These are phyloP conservation scores for Coriolopsis trogii DNA, from an alignment of 1,284 basidiomycete species.

Conservation along the genomic window DNA sequence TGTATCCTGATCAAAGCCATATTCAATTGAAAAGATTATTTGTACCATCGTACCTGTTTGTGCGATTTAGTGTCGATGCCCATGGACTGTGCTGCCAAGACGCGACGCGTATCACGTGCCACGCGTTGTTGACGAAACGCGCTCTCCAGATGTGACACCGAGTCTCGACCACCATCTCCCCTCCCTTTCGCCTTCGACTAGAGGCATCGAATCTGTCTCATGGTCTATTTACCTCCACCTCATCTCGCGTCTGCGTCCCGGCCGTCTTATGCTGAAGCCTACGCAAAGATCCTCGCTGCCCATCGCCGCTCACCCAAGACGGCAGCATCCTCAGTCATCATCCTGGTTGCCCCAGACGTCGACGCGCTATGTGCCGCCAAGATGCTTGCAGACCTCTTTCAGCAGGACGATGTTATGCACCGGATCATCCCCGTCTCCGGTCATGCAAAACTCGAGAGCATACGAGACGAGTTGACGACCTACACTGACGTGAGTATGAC, in stretches of 20 bases:
- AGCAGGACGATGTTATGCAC: conserved; percentile 93
- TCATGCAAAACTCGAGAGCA: conserved; percentile 70
- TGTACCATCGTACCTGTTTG: too few species aligned
- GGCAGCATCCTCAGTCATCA: conserved; percentile 80
- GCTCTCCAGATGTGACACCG: neutral
- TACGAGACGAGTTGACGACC: conserved; percentile 68
- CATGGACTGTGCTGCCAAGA: too few species aligned
- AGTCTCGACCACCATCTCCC: conserved; percentile 1
- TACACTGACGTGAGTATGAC: conserved; percentile 73
- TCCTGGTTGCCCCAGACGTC: conserved; percentile 88
- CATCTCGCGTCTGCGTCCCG: conserved; percentile 57
- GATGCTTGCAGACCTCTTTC: conserved; percentile 89
- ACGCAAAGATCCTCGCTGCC: conserved; percentile 71
- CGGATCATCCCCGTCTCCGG: conserved; percentile 92
- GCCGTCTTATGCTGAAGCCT: conserved; percentile 80
- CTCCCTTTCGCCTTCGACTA: neutral
- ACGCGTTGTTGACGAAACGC: too few species aligned
- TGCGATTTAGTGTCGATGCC: too few species aligned
- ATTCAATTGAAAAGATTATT: too few species aligned
- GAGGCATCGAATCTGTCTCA: conserved; percentile 27
- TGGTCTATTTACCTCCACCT: conserved; percentile 75
- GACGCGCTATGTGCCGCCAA: conserved; percentile 89
- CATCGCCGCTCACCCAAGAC: conserved; percentile 77
- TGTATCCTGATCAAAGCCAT: too few species aligned
- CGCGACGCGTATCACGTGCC: conserved; percentile 28